Conservation (phyloP, 1,139 yeast genomes). For the Starmera stellimalicola region DNA sequence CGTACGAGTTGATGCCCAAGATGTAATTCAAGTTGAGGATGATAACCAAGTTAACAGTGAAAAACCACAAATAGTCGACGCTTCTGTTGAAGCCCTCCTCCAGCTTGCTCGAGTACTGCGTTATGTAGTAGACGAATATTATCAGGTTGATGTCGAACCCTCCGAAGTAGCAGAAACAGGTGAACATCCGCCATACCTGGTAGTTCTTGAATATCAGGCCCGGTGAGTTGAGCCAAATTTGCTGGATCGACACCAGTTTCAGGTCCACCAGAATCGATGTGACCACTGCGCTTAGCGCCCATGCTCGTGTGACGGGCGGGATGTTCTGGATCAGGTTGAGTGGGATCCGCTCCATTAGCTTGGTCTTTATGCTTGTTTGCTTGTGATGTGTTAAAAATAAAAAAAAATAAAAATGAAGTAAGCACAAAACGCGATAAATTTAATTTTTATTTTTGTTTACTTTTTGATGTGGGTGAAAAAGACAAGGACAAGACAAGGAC, state of each 20-base stretch:
- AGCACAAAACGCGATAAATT: no score
- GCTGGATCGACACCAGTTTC: conserved; percentile 3
- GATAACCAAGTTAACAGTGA: conserved; percentile 6
- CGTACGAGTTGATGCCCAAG: conserved; percentile 1
- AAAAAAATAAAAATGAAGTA: no score
- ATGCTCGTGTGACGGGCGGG: conserved; percentile 15
- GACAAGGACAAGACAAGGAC: no score
- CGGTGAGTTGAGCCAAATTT: conserved; percentile 9
- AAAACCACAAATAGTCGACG: conserved; percentile 14
- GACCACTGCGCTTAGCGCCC: conserved; percentile 7
- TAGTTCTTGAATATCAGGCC: conserved; percentile 4
- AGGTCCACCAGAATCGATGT: conserved; percentile 9
- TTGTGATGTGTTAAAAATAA: neutral
- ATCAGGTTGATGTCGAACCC: conserved; percentile 8
- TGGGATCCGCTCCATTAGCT: conserved; percentile 15
- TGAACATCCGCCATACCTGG: conserved; percentile 15
- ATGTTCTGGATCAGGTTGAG: conserved; percentile 10
- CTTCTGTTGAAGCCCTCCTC: conserved; percentile 9
- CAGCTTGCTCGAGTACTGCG: conserved; percentile 9
- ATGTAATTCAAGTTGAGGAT: conserved; percentile 6
- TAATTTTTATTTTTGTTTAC: neutral
- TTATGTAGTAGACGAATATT: conserved; percentile 5
- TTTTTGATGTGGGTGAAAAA: neutral
- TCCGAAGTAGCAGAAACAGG: conserved; percentile 14
- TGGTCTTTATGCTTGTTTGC: neutral